Evolutionary conservation across 164 flowering plant species (phyloP).

Genomic region (Hamamelis virginiana): DNA sequence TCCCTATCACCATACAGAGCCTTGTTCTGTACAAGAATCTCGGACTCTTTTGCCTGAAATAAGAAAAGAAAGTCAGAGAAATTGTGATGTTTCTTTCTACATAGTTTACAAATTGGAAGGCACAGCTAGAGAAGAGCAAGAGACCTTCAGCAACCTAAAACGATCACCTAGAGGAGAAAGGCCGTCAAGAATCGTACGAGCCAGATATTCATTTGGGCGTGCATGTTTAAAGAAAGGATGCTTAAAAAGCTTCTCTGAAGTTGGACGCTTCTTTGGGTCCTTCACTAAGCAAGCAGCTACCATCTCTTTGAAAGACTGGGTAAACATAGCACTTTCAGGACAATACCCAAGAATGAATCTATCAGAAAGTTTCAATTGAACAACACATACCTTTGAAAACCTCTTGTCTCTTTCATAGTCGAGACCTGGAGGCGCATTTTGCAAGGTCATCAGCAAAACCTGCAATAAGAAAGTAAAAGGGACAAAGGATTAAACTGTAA

Average conservation of each 20-base stretch:
- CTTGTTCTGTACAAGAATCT: conserved; percentile 76
- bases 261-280: conserved; percentile 95
- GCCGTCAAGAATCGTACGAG: conserved; percentile 67
- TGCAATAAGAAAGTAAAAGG: conserved; percentile 25
- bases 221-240: conserved; percentile 86
- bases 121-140: conserved; percentile 15
- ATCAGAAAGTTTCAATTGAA: not conserved
- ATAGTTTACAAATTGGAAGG: not conserved
- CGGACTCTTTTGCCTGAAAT: conserved; percentile 80
- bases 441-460: conserved; percentile 97
- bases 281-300: conserved; percentile 95
- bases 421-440: conserved; percentile 99
- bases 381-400: conserved; percentile 75
- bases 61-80: conserved; percentile 5
- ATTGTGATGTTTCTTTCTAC: not conserved
- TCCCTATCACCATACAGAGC: conserved; percentile 77
- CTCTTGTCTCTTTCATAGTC: conserved; percentile 93
- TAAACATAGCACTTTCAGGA: conserved; percentile 19
- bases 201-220: conserved; percentile 58
- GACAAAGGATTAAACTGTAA: not conserved
- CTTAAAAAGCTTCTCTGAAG: conserved; percentile 86
- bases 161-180: conserved; percentile 94
- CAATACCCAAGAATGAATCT: not conserved
- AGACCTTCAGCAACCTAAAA: conserved; percentile 79
- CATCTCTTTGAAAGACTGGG: conserved; percentile 88